Base-by-base conservation (phyloP, 2,329 filamentous ascomycete species). In the Volutella citrinella region DNA sequence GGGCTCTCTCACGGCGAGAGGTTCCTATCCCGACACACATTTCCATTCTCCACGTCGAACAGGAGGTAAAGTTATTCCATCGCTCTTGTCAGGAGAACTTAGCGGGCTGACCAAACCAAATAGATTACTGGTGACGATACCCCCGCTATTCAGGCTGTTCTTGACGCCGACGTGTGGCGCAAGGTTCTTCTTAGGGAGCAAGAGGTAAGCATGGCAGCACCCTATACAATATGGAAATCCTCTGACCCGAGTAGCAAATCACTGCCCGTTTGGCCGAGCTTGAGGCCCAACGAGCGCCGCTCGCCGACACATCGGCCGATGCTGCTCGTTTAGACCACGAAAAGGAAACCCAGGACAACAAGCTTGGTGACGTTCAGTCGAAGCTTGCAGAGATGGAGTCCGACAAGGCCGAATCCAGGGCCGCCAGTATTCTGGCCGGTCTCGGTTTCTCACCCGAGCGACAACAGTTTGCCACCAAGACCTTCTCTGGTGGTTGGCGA, bases 301-400 rank as follows among this genome's bases (percentile, higher is more conserved):
- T 97, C 74, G 91, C 91, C 46, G 91, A 97, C 57, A 96, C 91
- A 1, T 94, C 91, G 15, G 80, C 81, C 41, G 91, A 97, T 67
- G 91, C 91, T 11, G 83, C 80, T 24, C 85, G 76, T 56, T 72
- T 97, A 17, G 91, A 97, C 59, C 77, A 79, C 38, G 88, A 96
- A 52, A 82, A 89, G 43, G 93, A 97, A 63, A 87, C 87, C 25
- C 79, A 95, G 32, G 93, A 98, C 58, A 82, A 82, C 43, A 95
- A 93, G 23, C 75, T 98, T 27, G 88, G 84, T 48, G 93, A 98
- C 56, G 82, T 98, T 31, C 89, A 98, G 58, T 64, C 75, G 39
- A 98, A 98, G 64, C 75, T 98, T 40, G 80, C 90, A 14, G 93
- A 98, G 65, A 98, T 98, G 93, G 93, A 98, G 59, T 96, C 93